Percentiles rank a stretch among this genome's conserved stretches.
phyloP scores from a whole-genome alignment of 2,329 filamentous ascomycete genomes.

The Colletotrichum australisinense region DNA sequence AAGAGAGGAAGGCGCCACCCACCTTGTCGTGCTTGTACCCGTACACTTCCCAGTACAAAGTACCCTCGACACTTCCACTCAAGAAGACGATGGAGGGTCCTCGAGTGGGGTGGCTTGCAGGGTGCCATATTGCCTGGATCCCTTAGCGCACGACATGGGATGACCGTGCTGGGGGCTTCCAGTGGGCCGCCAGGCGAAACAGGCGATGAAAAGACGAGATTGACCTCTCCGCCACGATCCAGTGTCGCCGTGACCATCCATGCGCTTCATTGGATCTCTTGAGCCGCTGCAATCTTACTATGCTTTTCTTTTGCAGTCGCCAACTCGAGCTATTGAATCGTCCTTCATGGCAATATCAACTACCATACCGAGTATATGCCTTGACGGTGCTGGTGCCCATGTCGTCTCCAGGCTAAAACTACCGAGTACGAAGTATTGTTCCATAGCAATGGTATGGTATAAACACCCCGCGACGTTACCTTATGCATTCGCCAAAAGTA shows the following conservation, averaged over 20 bases:
- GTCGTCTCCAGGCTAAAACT: not conserved
- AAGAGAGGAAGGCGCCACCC: not conserved
- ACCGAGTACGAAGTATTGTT: not conserved
- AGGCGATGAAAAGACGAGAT: slow-evolving; percentile 34
- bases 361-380: not conserved
- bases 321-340: slow-evolving; percentile 25
- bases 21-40: not conserved
- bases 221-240: slow-evolving; percentile 33
- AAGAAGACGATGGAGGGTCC: slow-evolving; percentile 4
- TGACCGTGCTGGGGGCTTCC: slow-evolving; percentile 22
- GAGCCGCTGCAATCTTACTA: slow-evolving; percentile 31
- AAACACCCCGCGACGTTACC: not conserved
- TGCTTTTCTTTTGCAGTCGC: slow-evolving; percentile 30
- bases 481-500: slow-evolving; percentile 1
- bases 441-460: not conserved
- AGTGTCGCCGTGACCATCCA: slow-evolving; percentile 32
- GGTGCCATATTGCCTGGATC: slow-evolving; percentile 2
- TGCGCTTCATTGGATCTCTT: slow-evolving; percentile 14
- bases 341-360: not conserved
- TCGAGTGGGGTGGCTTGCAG: slow-evolving; percentile 7
- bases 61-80: not conserved
- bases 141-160: slow-evolving; percentile 31
- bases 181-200: slow-evolving; percentile 30
- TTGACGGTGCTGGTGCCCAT: not conserved
- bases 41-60: too few relatives aligned